Conservation (phyloP, 805 yeast genomes). For the Wickerhamiella spandovensis region DNA sequence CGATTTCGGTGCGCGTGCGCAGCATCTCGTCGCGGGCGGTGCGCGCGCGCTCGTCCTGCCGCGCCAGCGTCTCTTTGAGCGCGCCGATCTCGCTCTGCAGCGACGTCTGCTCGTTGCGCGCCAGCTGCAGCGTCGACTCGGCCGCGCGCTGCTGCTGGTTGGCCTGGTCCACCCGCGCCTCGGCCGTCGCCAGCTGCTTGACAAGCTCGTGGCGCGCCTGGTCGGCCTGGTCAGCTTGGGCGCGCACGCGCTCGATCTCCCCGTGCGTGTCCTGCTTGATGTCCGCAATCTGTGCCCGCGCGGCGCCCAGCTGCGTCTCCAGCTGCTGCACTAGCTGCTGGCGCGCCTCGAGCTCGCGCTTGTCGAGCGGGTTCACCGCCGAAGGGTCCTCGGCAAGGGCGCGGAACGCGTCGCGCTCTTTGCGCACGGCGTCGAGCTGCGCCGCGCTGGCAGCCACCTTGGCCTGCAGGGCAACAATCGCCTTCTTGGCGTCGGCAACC, state of each 20-base stretch:
- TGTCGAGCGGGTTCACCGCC: background rate
- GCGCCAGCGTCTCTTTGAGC: background rate
- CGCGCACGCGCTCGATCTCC: conserved; percentile 19
- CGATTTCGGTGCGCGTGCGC: background rate
- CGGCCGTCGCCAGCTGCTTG: conserved; percentile 39
- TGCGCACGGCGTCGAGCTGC: conserved; percentile 39
- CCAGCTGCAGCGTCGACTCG: conserved; percentile 28
- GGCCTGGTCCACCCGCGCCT: conserved; percentile 39
- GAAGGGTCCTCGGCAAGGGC: conserved; percentile 12
- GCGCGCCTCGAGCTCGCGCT: background rate
- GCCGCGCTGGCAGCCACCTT: conserved; percentile 35
- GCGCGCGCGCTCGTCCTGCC: background rate
- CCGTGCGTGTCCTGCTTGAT: background rate
- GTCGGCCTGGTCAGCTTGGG: conserved; percentile 30
- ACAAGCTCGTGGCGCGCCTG: conserved; percentile 35
- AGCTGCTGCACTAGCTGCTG: background rate
- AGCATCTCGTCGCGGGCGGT: background rate
- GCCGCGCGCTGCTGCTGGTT: conserved; percentile 37
- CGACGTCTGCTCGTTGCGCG: conserved; percentile 26
- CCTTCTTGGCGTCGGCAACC: conserved; percentile 24
- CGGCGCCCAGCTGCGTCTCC: conserved; percentile 2
- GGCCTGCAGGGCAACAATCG: conserved; percentile 20
- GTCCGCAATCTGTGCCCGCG: background rate
- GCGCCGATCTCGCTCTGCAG: conserved; percentile 23
- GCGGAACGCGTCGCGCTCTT: conserved; percentile 56